A percentile compares a stretch with the other conserved stretches of the same genome.
These are phyloP conservation scores for Hypomontagnella monticulosa DNA, from an alignment of 495 filamentous ascomycete genomes.

Conservation along the genomic window DNA sequence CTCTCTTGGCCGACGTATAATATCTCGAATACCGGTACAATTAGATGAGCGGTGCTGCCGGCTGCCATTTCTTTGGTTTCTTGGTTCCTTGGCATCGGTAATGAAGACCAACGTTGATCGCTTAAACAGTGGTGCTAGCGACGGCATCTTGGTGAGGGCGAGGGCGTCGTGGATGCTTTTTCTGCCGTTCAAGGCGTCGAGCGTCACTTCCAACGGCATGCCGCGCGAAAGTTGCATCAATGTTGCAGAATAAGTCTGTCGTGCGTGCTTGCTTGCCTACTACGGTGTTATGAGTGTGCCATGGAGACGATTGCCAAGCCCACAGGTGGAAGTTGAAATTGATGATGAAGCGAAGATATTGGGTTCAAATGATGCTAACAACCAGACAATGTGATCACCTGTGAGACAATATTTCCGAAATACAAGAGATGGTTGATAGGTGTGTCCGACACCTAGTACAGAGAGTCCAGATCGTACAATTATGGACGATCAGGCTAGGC, in stretches of 20 bases:
- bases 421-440: slow-evolving; percentile 21
- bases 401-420: slow-evolving; percentile 23
- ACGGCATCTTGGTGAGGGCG: slow-evolving; percentile 35
- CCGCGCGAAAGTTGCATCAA: slow-evolving; percentile 30
- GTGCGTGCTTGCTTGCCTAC: slow-evolving; percentile 1
- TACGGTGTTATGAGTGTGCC: slow-evolving; percentile 25
- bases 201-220: slow-evolving; percentile 30
- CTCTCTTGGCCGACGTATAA: slow-evolving; percentile 37
- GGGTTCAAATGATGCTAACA: slow-evolving; percentile 14
- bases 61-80: slow-evolving; percentile 28
- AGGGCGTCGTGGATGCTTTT: slow-evolving; percentile 8
- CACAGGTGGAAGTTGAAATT: slow-evolving; percentile 9
- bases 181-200: slow-evolving; percentile 20
- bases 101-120: slow-evolving; percentile 38
- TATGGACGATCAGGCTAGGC: slow-evolving; percentile 30
- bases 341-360: slow-evolving; percentile 6
- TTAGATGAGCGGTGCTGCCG: slow-evolving; percentile 28
- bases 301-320: slow-evolving; percentile 28
- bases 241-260: slow-evolving; percentile 26
- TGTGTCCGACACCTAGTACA: slow-evolving; percentile 14
- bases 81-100: slow-evolving; percentile 38
- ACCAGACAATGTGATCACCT: slow-evolving; percentile 17
- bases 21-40: slow-evolving; percentile 27
- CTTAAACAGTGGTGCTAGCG: slow-evolving; percentile 32
- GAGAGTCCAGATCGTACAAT: slow-evolving; percentile 33